Percentiles rank a stretch among this genome's conserved stretches.
These are phyloP conservation scores for Rhodotorula sp. DNA, from an alignment of 1,284 basidiomycete genomes.

Conservation along the genomic window DNA sequence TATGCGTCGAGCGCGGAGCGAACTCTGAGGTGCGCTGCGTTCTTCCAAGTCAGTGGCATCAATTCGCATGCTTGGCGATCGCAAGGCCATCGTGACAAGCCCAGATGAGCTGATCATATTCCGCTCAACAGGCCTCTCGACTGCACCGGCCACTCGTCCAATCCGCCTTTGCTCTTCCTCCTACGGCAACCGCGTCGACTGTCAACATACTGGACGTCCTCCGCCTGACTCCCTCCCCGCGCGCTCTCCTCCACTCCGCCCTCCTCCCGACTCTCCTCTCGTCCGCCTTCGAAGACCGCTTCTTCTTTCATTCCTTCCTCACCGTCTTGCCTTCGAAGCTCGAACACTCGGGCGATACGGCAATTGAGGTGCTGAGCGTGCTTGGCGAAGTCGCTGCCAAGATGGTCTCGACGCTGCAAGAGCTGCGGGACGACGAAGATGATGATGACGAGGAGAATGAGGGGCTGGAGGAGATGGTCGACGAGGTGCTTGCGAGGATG, in stretches of 20 bases:
- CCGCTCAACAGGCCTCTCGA: constrained; percentile 1
- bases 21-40: constrained; percentile 2
- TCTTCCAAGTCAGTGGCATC: not conserved
- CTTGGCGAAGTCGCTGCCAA: too few relatives aligned
- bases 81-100: too few relatives aligned
- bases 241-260: not conserved
- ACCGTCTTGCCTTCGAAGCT: not conserved
- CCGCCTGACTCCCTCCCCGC: not conserved
- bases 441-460: too few relatives aligned
- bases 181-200: not conserved
- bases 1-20: not conserved
- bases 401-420: too few relatives aligned
- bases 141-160: constrained; percentile 7
- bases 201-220: constrained; percentile 2
- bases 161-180: not conserved
- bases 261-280: not conserved
- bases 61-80: too few relatives aligned
- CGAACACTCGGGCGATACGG: too few relatives aligned
- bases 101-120: not conserved
- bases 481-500: too few relatives aligned
- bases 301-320: constrained; percentile 13
- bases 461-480: too few relatives aligned
- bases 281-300: constrained; percentile 9
- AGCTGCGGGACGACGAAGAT: too few relatives aligned
- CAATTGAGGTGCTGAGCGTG: too few relatives aligned